These are phyloP conservation scores for Colletotrichum somersetense DNA, from an alignment of 2,329 filamentous ascomycete species.

Conservation along the genomic window DNA sequence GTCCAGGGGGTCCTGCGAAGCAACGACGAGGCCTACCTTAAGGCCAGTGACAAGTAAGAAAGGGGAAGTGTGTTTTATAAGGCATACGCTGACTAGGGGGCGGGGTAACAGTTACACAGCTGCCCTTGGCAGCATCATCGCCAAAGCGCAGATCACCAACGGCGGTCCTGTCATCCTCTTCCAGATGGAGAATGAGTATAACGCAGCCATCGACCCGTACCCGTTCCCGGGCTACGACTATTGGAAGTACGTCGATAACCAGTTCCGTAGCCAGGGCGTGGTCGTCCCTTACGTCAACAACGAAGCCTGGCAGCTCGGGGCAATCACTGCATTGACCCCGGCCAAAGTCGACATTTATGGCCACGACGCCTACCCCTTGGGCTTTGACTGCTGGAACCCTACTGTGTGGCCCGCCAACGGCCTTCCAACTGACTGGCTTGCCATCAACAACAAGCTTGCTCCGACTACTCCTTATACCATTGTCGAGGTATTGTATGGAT, in stretches of 20 bases:
- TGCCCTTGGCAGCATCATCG: constrained; percentile 70
- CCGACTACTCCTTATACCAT: constrained; percentile 75
- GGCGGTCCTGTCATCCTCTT: constrained; percentile 78
- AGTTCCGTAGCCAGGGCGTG: constrained; percentile 72
- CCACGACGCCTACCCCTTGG: constrained; percentile 61
- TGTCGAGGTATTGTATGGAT: constrained; percentile 57
- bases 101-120: constrained; percentile 62
- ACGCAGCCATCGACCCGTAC: constrained; percentile 50
- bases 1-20: constrained; percentile 71
- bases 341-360: constrained; percentile 57
- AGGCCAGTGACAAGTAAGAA: constrained; percentile 70
- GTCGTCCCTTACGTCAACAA: constrained; percentile 79
- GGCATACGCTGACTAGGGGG: not conserved
- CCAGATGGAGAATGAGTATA: constrained; percentile 79
- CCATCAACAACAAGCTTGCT: constrained; percentile 70
- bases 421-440: constrained; percentile 69
- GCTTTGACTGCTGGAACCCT: constrained; percentile 60
- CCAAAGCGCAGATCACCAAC: constrained; percentile 79
- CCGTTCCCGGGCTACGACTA: constrained; percentile 73
- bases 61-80: not conserved
- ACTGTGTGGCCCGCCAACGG: constrained; percentile 68
- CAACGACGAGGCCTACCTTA: constrained; percentile 66
- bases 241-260: constrained; percentile 74
- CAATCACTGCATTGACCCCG: constrained; percentile 42
- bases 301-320: constrained; percentile 63